Percentiles rank a stretch among this genome's conserved stretches.
Conservation (phyloP, 306 rosid species). For the Prunus mume region DNA sequence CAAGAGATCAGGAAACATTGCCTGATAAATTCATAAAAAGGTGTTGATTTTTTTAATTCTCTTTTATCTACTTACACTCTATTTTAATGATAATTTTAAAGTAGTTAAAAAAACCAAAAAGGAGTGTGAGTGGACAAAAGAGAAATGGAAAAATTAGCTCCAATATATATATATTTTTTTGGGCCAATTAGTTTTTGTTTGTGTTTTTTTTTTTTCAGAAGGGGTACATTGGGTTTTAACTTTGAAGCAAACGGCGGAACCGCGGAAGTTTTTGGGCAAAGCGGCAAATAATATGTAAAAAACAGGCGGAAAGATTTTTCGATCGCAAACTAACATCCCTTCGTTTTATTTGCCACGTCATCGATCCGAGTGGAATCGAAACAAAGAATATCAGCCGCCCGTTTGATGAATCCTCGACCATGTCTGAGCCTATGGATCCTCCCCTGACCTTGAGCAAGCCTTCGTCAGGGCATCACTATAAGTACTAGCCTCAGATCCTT, state of each 20-base stretch:
- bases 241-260: neutral
- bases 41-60: too few species aligned
- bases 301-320: neutral
- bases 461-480: neutral
- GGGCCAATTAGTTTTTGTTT: too few species aligned
- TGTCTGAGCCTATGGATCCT: neutral
- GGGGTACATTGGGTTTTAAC: too few species aligned
- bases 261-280: neutral
- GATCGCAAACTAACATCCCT: neutral
- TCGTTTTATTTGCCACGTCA: constrained; percentile 15
- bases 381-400: neutral
- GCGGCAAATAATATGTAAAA: neutral
- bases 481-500: neutral
- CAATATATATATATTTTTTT: too few species aligned
- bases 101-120: too few species aligned
- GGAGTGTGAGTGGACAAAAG: accelerated
- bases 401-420: neutral
- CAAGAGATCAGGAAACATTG: too few species aligned
- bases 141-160: too few species aligned
- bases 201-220: too few species aligned
- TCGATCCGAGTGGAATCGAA: constrained; percentile 10
- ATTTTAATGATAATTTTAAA: too few species aligned
- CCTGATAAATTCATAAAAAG: too few species aligned
- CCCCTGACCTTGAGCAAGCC: neutral
- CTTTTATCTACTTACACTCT: too few species aligned